Evolutionary conservation across 495 filamentous ascomycete genomes (phyloP), one percentile per base, ranked within the genome.

Genomic region (Hypoxylon rickii): DNA sequence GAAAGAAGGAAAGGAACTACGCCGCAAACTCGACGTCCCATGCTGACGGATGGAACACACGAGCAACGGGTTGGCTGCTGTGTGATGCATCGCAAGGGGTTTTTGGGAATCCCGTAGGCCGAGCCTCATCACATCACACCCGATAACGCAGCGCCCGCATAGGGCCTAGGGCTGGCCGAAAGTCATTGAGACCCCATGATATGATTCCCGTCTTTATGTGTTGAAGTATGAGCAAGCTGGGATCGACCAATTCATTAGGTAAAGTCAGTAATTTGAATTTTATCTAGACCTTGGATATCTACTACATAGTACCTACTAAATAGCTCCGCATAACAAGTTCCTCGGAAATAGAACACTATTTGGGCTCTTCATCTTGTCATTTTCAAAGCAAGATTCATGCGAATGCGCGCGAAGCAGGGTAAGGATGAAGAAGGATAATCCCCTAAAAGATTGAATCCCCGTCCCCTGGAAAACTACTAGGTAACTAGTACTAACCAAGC

Each of bases 51-150:
- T 8, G 12, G 15, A 39, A 18, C 20, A 29, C 24, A 29, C 10
- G 24, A 29, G 40, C 12, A 37, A 10, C 3, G 18, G 34, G 26
- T 19, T 21, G 3, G 34, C 33, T 13, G 33, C 5, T 41, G 33
- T 51, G 34, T 41, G 42, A 51, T 44, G 11, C 21, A 51, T 50
- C 21, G 18, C 16, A 21, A 26, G 20, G 32, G 12, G 38, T 12
- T 37, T 17, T 22, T 7, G 19, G 39, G n/a, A n/a, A 44, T 32
- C 29, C 32, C 38, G 31, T 21, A 5, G 17, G 21, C 45, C 45
- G 45, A 49, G 45, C 39, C 50, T 53, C 36, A 55, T 55, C 51
- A 55, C 55, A 52, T 59, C 55, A 52, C 55, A 59, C 43, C 48
- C n/a, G n/a, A n/a, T 47, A 47, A 51, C 26, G 31, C 47, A 41